Conservation (phyloP, 176 grass and related monocot species). For the Tuctoria greenei region DNA sequence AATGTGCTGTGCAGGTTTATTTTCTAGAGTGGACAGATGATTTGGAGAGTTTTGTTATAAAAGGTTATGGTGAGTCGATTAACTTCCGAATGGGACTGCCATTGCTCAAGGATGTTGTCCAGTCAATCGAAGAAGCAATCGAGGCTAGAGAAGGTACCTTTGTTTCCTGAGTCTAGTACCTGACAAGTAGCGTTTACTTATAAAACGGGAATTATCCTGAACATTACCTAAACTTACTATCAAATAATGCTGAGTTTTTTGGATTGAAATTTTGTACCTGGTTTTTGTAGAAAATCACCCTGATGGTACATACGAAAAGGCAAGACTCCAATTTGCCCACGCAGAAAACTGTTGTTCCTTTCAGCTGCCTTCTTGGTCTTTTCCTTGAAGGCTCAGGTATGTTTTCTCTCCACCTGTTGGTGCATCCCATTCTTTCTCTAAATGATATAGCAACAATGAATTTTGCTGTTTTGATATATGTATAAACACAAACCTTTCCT, state of each 20-base stretch:
- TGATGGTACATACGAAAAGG: constrained; percentile 77
- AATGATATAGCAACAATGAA: neutral
- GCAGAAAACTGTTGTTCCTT: constrained; percentile 92
- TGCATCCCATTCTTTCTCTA: constrained; percentile 3
- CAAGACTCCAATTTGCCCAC: constrained; percentile 92
- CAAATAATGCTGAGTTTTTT: neutral
- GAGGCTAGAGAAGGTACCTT: constrained; percentile 71
- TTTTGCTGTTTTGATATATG: neutral
- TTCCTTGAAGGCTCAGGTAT: constrained; percentile 83
- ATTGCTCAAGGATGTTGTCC: constrained; percentile 75
- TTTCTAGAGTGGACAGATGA: constrained; percentile 96
- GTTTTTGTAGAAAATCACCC: constrained; percentile 46
- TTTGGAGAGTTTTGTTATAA: constrained; percentile 86
- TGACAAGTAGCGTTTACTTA: neutral
- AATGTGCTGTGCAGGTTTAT: constrained; percentile 57
- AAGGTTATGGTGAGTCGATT: constrained; percentile 94
- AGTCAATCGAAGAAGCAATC: constrained; percentile 86
- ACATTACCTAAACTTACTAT: neutral
- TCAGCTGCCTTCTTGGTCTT: constrained; percentile 88
- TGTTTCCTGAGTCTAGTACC: neutral
- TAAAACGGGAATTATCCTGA: neutral
- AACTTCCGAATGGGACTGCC: constrained; percentile 91
- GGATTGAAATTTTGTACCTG: constrained; percentile 4
- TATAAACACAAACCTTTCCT: constrained; percentile 1
- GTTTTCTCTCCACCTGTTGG: neutral